A percentile compares a stretch with the other conserved stretches of the same genome.
Evolutionary conservation across 306 rosid genomes (phyloP).

Genomic region (Vigna hirtella): DNA sequence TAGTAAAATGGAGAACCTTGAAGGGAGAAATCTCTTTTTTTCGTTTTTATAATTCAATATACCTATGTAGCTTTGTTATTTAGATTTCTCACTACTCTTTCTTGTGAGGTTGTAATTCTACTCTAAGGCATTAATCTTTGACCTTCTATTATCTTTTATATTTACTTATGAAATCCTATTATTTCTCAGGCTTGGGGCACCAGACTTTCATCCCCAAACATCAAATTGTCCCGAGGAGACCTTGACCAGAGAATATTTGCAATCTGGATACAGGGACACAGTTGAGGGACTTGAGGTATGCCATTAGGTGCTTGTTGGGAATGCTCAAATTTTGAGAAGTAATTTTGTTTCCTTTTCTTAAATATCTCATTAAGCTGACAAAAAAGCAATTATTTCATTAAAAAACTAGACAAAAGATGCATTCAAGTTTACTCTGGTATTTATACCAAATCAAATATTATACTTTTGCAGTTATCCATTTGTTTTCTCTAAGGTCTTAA

Average conservation of each 20-base stretch:
- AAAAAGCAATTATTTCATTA: background rate
- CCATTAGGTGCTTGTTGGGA: background rate
- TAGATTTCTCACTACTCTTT: slow-evolving; percentile 4
- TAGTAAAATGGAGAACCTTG: background rate
- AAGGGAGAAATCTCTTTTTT: background rate
- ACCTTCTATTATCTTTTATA: slow-evolving; percentile 6
- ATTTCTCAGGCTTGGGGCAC: slow-evolving; percentile 88
- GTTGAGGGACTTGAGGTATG: slow-evolving; percentile 91
- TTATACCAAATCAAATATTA: slow-evolving; percentile 26
- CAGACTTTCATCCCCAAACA: slow-evolving; percentile 85
- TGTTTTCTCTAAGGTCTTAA: slow-evolving; percentile 11
- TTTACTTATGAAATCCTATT: slow-evolving; percentile 30
- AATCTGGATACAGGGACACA: slow-evolving; percentile 82
- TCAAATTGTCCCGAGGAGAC: slow-evolving; percentile 92
- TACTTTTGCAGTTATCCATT: background rate
- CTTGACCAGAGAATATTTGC: slow-evolving; percentile 83
- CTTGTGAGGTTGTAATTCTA: slow-evolving; percentile 20
- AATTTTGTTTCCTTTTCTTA: background rate
- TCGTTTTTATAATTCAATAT: background rate
- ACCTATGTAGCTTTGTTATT: background rate
- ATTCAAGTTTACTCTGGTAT: background rate
- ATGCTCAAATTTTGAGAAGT: background rate
- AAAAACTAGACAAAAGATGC: background rate
- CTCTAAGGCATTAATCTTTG: slow-evolving; percentile 5
- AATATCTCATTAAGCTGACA: background rate